Evolutionary conservation across 78 protist species (phyloP).

Genomic region (Neovahlkampfia damariscottae): DNA sequence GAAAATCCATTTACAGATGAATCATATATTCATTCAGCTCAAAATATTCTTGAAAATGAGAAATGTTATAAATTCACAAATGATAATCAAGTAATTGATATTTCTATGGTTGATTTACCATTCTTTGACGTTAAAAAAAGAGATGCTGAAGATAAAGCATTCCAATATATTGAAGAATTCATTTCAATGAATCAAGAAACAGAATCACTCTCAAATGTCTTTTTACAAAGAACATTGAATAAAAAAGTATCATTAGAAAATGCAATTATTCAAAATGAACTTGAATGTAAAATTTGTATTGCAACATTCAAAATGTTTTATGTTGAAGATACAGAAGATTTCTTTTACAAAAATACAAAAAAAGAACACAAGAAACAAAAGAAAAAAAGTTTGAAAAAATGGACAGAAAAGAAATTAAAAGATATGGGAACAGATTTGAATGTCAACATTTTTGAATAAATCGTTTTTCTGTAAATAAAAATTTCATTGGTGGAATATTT

Average conservation of each 20-base stretch:
- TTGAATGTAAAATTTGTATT: constrained; percentile 39
- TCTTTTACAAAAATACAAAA: constrained; percentile 25
- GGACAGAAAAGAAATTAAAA: too few relatives aligned
- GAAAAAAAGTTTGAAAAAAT: too few relatives aligned
- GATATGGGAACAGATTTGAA: too few relatives aligned
- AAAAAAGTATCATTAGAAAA: background rate
- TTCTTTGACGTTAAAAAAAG: constrained; percentile 10
- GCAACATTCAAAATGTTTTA: constrained; percentile 46
- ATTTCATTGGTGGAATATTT: too few relatives aligned
- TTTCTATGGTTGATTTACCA: constrained; percentile 29
- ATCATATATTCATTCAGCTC: constrained; percentile 26
- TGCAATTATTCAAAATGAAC: constrained; percentile 27
- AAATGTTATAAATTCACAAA: constrained; percentile 35
- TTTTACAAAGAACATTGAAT: constrained; percentile 14
- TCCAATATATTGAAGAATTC: constrained; percentile 20
- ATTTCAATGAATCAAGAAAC: constrained; percentile 26
- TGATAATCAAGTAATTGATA: constrained; percentile 4
- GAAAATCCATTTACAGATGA: constrained; percentile 16
- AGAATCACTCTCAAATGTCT: constrained; percentile 20
- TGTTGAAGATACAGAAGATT: constrained; percentile 45
- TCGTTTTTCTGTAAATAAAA: too few relatives aligned
- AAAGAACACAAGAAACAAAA: too few relatives aligned
- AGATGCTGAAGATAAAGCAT: constrained; percentile 27
- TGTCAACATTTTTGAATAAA: too few relatives aligned
- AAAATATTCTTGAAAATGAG: constrained; percentile 31